Conservation (phyloP, 768 basidiomycete genomes). For the Neoboletus magnificus region DNA sequence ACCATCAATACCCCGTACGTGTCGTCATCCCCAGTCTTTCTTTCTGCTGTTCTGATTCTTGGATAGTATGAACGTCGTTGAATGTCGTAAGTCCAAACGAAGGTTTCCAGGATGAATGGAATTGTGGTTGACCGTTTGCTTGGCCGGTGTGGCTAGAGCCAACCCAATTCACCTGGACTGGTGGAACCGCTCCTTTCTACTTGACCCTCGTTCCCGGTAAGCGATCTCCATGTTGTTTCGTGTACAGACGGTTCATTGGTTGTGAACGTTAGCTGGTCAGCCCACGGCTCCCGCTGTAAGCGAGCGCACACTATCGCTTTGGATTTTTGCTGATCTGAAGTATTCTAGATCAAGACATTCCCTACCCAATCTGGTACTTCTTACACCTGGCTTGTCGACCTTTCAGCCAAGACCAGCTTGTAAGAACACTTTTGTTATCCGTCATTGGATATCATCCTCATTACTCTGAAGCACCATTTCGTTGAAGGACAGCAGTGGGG, state of each 20-base stretch:
- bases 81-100: slow-evolving; percentile 45
- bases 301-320: background rate
- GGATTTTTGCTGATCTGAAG: slow-evolving; percentile 7
- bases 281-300: slow-evolving; percentile 49
- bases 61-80: slow-evolving; percentile 37
- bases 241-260: background rate
- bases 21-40: background rate
- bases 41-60: background rate
- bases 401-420: slow-evolving; percentile 45
- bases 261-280: slow-evolving; percentile 46
- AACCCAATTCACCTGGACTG: slow-evolving; percentile 49
- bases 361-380: slow-evolving; percentile 39
- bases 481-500: slow-evolving; percentile 59
- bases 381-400: slow-evolving; percentile 55
- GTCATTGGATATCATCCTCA: background rate
- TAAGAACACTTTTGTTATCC: slow-evolving; percentile 19
- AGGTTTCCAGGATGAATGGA: background rate
- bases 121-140: background rate
- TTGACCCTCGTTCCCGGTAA: slow-evolving; percentile 60
- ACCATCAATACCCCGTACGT: slow-evolving; percentile 72
- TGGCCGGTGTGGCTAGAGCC: slow-evolving; percentile 47
- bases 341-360: slow-evolving; percentile 52
- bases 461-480: slow-evolving; percentile 42
- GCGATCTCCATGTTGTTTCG: background rate
- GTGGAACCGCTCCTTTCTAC: slow-evolving; percentile 55